These are phyloP conservation scores for Leptographium lundbergii DNA, from an alignment of 2,329 filamentous ascomycete genomes.

Conservation along the genomic window DNA sequence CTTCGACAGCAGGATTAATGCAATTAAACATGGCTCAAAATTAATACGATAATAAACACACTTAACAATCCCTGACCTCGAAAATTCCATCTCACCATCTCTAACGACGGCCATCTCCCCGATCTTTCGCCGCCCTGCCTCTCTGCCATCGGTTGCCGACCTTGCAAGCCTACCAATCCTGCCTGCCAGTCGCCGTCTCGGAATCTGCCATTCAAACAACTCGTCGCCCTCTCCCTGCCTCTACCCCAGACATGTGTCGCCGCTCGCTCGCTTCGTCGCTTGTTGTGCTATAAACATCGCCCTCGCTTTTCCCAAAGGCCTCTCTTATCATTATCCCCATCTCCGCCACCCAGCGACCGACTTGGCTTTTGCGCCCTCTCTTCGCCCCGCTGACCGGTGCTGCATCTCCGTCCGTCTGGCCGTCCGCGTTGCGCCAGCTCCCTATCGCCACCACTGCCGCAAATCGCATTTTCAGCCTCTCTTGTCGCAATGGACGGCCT, in stretches of 20 bases:
- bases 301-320: not conserved
- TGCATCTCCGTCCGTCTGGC: not conserved
- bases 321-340: not conserved
- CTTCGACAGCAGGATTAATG: not conserved
- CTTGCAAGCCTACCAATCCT: not conserved
- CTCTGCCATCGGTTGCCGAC: not conserved
- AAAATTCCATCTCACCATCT: not conserved
- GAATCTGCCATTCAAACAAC: not conserved
- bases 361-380: no score
- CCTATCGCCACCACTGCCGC: not conserved
- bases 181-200: not conserved
- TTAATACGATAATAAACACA: not conserved
- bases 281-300: not conserved
- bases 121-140: not conserved
- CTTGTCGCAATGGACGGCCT: conserved; percentile 52
- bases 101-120: not conserved
- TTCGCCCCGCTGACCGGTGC: not conserved
- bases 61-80: not conserved
- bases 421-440: not conserved
- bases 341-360: not conserved
- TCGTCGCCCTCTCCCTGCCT: not conserved
- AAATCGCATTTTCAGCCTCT: not conserved
- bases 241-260: conserved; percentile 6
- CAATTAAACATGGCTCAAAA: not conserved
- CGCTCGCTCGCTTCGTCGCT: conserved; percentile 3